Conservation (phyloP, 2,329 filamentous ascomycete species). For the Cordyceps cicadae region DNA sequence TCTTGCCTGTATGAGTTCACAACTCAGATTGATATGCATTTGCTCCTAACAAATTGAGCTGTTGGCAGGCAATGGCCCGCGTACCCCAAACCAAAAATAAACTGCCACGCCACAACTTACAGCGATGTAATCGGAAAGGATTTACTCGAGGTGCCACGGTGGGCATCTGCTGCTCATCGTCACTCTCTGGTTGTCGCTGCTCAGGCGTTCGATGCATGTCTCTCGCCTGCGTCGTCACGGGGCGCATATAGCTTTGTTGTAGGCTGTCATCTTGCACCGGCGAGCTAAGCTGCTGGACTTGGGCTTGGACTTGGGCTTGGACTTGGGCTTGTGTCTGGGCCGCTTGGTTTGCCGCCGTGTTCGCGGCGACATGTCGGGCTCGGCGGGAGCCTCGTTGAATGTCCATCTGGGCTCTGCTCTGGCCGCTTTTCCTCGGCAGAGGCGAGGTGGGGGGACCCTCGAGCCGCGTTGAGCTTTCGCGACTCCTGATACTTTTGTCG, state of each 20-base stretch:
- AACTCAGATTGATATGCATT: not conserved
- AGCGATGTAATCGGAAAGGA: slow-evolving; percentile 30
- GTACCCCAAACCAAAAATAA: not conserved
- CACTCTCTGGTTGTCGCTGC: slow-evolving; percentile 13
- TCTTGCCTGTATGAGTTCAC: not conserved
- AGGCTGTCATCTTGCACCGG: not conserved
- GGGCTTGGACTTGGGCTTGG: slow-evolving; percentile 9
- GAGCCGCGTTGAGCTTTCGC: not conserved
- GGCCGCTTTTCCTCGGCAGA: not conserved
- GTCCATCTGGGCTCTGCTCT: slow-evolving; percentile 18
- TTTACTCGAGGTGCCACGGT: slow-evolving; percentile 23
- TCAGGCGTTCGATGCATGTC: slow-evolving; percentile 20
- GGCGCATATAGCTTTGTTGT: not conserved
- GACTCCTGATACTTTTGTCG: not conserved
- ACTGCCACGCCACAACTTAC: slow-evolving; percentile 21
- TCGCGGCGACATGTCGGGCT: slow-evolving; percentile 23
- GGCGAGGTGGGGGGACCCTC: not conserved
- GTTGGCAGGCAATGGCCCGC: not conserved
- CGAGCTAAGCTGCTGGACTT: slow-evolving; percentile 11
- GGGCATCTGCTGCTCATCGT: slow-evolving; percentile 17
- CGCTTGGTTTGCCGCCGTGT: slow-evolving; percentile 14
- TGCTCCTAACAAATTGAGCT: not conserved
- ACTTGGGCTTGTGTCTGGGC: slow-evolving; percentile 10
- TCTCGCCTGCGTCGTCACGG: slow-evolving; percentile 3
- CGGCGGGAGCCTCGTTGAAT: slow-evolving; percentile 23